Evolutionary conservation across 768 basidiomycete genomes (phyloP).

Genomic region (Pulveroboletus sp.): DNA sequence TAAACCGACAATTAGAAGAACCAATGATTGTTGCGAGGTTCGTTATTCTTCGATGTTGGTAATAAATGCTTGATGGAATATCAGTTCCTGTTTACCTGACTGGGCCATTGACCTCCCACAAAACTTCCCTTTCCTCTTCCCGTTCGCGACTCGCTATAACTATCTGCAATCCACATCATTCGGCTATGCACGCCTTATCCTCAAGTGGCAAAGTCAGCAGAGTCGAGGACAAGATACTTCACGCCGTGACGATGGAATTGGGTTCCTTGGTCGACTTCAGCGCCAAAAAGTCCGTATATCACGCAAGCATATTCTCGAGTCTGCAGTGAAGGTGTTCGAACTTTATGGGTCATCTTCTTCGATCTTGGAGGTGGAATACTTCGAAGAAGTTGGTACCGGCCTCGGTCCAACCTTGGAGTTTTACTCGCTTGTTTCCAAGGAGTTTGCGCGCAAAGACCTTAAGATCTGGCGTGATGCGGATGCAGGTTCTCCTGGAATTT

Average conservation of each 20-base stretch:
- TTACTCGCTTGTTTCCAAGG: constrained; percentile 94
- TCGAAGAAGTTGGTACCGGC: constrained; percentile 97
- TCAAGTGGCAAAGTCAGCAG: constrained; percentile 93
- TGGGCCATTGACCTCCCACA: constrained; percentile 96
- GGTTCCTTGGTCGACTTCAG: constrained; percentile 87
- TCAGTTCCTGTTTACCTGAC: constrained; percentile 90
- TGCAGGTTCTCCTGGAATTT: constrained; percentile 48
- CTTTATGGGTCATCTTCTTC: constrained; percentile 93
- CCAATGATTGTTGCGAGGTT: constrained; percentile 99
- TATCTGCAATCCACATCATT: constrained; percentile 98
- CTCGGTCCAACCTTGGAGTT: constrained; percentile 97
- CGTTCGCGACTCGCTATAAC: constrained; percentile 94
- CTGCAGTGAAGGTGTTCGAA: constrained; percentile 93
- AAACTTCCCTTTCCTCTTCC: constrained; percentile 98
- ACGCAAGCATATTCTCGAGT: constrained; percentile 90
- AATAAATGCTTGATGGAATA: constrained; percentile 1
- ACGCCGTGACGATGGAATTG: constrained; percentile 84
- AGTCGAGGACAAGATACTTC: constrained; percentile 71
- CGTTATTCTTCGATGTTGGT: constrained; percentile 14
- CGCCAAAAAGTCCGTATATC: constrained; percentile 97
- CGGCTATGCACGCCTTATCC: constrained; percentile 91
- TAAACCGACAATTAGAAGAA: constrained; percentile 96
- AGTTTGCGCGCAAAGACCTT: constrained; percentile 84
- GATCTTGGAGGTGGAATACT: constrained; percentile 96
- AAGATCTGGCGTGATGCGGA: constrained; percentile 93